Percentiles rank a stretch among this genome's conserved stretches.
phyloP scores from a whole-genome alignment of 805 yeast genomes.

The Schwanniomyces vanrijiae region DNA sequence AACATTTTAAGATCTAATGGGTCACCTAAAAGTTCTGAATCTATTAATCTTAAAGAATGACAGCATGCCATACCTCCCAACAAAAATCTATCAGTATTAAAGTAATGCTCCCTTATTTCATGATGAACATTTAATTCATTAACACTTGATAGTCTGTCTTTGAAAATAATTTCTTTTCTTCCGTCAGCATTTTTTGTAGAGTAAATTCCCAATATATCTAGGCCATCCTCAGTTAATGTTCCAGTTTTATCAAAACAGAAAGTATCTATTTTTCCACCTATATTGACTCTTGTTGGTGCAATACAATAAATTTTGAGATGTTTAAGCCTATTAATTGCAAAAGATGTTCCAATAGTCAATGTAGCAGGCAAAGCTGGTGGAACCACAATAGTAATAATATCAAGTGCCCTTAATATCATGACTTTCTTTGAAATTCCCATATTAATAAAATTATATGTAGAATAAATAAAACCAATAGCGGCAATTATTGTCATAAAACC shows the following conservation, averaged over 20 bases:
- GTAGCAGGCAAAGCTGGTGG: constrained; percentile 99
- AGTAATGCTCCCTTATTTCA: constrained; percentile 15
- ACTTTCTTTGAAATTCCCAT: constrained; percentile 67
- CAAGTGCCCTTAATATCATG: constrained; percentile 86
- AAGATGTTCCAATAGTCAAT: constrained; percentile 91
- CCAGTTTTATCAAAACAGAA: constrained; percentile 97
- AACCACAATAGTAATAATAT: constrained; percentile 92
- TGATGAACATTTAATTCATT: constrained; percentile 6
- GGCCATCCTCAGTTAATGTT: constrained; percentile 93
- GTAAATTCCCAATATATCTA: constrained; percentile 73
- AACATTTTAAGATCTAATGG: constrained; percentile 94
- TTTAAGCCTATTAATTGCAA: constrained; percentile 78
- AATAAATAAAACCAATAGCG: constrained; percentile 74
- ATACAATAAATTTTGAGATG: constrained; percentile 74
- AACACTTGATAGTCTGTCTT: constrained; percentile 20
- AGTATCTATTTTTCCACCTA: constrained; percentile 92
- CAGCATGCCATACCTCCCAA: constrained; percentile 67
- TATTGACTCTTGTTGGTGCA: constrained; percentile 89
- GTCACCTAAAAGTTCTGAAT: constrained; percentile 83
- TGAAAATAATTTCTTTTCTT: constrained; percentile 38
- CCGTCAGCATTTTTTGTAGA: constrained; percentile 41
- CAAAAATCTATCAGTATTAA: constrained; percentile 30
- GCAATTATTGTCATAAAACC: constrained; percentile 93
- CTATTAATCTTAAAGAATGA: constrained; percentile 81
- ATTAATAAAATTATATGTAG: constrained; percentile 78